Evolutionary conservation across 768 basidiomycete genomes (phyloP), one percentile per base, ranked within the genome.

Genomic region (Gyrodon lividus): DNA sequence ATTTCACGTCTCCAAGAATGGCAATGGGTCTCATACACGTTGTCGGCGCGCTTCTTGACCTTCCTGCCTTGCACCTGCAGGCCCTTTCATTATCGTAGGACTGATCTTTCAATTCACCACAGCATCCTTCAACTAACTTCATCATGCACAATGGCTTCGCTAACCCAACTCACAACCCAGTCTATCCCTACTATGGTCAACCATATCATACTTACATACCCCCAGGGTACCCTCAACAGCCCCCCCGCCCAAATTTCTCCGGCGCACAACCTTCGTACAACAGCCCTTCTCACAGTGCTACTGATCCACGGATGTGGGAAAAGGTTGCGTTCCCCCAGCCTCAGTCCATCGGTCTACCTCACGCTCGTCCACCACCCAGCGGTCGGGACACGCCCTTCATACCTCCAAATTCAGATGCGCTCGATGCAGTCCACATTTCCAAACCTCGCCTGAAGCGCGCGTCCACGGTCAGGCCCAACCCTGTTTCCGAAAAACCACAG

Each of bases 151-250:
- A 30, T 44, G n/a, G 46, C 42, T 69, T 73, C 53, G 57, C 65
- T 5, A 74, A 71, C 41, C 60, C 61, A 39, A 71, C 59, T 40
- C 77, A 76, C 61, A 77, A 73, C 41, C 58, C 68, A 43, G 70
- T 63, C 43, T 80, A 79, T 64, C 64, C 72, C 22, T 76, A 76
- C 67, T 78, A 77, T 56, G 68, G 67, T 17, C 77, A 78, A 41
- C 73, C 74, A 10, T 64, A 69, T 22, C 77, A 80, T 19, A 62
- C 69, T 3, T 68, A 68, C 52, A 42, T 70, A 1, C 67, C 67
- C 20, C 69, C 67, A 2, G 65, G 63, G 1, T 69, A 69, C 44
- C 35, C 57, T 1, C 68, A 63, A 30, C 56, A 54, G 13, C 39
- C 51, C 13, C 43, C 48, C 0, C 74, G 61, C 46, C 2, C 55